Conservation (phyloP, 495 filamentous ascomycete genomes). For the Symbiotaphrina buchneri region DNA sequence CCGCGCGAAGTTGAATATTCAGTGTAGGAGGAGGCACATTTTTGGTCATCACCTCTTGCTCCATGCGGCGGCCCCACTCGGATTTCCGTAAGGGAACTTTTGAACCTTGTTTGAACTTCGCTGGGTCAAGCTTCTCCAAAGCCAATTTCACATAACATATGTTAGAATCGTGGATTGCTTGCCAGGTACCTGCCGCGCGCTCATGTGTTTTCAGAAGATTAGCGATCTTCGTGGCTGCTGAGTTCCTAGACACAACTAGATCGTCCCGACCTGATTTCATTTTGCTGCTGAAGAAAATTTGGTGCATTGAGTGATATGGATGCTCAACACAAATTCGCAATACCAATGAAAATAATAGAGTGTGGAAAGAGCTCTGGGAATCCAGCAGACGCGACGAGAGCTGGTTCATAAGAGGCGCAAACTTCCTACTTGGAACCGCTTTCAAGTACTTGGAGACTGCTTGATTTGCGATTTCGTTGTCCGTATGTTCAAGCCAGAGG, state of each 20-base stretch:
- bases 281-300: constrained; percentile 65
- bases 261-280: constrained; percentile 41
- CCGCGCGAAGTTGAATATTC: constrained; percentile 49
- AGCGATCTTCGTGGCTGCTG: constrained; percentile 44
- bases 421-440: constrained; percentile 71
- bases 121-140: constrained; percentile 26
- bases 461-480: constrained; percentile 45
- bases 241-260: constrained; percentile 42
- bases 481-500: constrained; percentile 73
- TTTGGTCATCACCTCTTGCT: constrained; percentile 30
- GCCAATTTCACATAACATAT: constrained; percentile 54
- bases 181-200: constrained; percentile 28
- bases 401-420: constrained; percentile 87
- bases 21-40: constrained; percentile 78
- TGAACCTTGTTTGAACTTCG: constrained; percentile 42
- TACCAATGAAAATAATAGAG: constrained; percentile 44
- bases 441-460: constrained; percentile 46
- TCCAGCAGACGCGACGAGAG: constrained; percentile 75
- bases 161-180: constrained; percentile 47
- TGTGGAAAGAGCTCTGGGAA: constrained; percentile 44
- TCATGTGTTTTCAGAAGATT: constrained; percentile 29
- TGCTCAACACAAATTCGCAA: constrained; percentile 72
- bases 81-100: constrained; percentile 38
- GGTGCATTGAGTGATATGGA: constrained; percentile 90
- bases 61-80: constrained; percentile 27